Base-by-base conservation (phyloP, 2,329 filamentous ascomycete genomes). In the Ascochyta viciae-villosae region DNA sequence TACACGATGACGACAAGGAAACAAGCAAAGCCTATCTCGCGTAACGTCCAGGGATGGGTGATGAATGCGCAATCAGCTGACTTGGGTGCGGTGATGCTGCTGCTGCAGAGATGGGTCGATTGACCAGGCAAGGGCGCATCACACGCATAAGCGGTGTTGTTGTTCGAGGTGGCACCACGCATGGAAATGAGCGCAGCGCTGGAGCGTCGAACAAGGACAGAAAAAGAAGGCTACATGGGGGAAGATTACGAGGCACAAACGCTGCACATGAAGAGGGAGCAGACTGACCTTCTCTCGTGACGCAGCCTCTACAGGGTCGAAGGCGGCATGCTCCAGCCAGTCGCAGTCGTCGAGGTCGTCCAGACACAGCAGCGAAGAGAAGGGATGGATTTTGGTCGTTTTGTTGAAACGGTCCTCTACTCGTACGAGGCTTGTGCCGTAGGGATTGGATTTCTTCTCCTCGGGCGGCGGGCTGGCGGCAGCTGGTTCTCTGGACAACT, bases 321-420 rank as follows among this genome's bases (percentile, higher is more conserved):
- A 88, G 8, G 82, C 75, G 31, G 77, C 82, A 51, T 83, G 78
- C 70, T 89, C 86, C 16, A 88, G 80, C 58, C 76, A 75, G 58
- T 84, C 77, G 72, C 85, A 87, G 63, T 83, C 85, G 29, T 88
- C 85, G 44, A 89, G 73, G 65, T 92, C 87, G 24, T 83, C 84
- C 43, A 84, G 75, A 37, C 85, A 90, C 46, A 97, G 82, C 26
- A 89, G 85, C 48, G 90, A 86, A n/a, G 90, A 84, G 67, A 90
- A 89, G 24, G 91, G 87, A 68, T 90, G 85, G 67, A 91, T 85
- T 46, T 85, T 81, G 66, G 33, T 88, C 87, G 39, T 51, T 6
- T 24, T 23, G 62, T 73, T 67, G 60, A 68, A 68, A 16, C 63
- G 54, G 26, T 71, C 66, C 23, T 72, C 67, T 23, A 70, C 56